Evolutionary conservation across 495 filamentous ascomycete species (phyloP).

Genomic region (Penicillium malachiteum): DNA sequence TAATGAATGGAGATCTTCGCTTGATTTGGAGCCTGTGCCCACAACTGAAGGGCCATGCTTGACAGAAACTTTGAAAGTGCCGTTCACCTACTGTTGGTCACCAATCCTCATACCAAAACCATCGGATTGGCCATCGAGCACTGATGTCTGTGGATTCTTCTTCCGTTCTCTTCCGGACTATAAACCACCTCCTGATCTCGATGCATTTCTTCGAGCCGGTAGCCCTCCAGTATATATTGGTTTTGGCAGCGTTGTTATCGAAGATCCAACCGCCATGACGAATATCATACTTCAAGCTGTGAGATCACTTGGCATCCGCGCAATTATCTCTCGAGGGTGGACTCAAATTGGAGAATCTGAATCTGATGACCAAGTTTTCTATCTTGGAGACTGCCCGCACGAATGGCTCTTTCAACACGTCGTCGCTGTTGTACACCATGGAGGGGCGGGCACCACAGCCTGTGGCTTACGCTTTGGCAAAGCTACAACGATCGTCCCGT

Average conservation of each 20-base stretch:
- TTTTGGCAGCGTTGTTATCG: slow-evolving; percentile 63
- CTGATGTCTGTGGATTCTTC: slow-evolving; percentile 56
- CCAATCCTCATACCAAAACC: slow-evolving; percentile 11
- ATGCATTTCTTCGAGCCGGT: slow-evolving; percentile 46
- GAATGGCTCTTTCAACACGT: too few relatives aligned
- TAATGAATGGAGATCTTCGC: slow-evolving; percentile 6
- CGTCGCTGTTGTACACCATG: too few relatives aligned
- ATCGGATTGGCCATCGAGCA: slow-evolving; percentile 9
- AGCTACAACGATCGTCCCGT: too few relatives aligned
- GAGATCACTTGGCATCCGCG: background rate
- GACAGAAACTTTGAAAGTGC: slow-evolving; percentile 5
- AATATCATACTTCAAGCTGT: slow-evolving; percentile 52
- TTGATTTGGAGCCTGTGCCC: slow-evolving; percentile 9
- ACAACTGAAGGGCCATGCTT: slow-evolving; percentile 5
- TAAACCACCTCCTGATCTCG: slow-evolving; percentile 49
- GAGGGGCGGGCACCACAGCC: too few relatives aligned
- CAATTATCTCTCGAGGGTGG: too few relatives aligned
- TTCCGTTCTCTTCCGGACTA: slow-evolving; percentile 41
- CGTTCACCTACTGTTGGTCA: slow-evolving; percentile 21
- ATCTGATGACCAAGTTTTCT: too few relatives aligned
- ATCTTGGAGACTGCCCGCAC: too few relatives aligned
- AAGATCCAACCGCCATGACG: slow-evolving; percentile 52
- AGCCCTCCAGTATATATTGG: slow-evolving; percentile 60
- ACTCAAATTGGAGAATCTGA: too few relatives aligned
- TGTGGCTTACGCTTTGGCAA: too few relatives aligned